Percentiles rank a stretch among this genome's conserved stretches.
phyloP scores from a whole-genome alignment of 1,284 basidiomycete genomes.

The Ceratobasidium sp. region DNA sequence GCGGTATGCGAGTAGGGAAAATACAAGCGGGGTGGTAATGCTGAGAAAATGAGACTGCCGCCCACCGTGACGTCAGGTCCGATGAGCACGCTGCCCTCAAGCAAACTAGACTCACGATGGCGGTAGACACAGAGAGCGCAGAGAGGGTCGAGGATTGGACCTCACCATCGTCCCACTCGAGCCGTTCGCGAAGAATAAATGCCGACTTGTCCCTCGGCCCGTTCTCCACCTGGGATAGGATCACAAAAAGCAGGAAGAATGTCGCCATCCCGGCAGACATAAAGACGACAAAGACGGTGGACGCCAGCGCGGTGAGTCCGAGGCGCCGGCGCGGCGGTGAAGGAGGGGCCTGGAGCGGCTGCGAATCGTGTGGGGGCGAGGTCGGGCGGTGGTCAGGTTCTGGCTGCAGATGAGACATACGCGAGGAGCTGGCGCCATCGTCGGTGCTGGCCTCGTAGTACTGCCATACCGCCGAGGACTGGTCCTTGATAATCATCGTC shows the following conservation, averaged over 20 bases:
- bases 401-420: slow-evolving; percentile 39
- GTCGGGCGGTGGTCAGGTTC: slow-evolving; percentile 34
- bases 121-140: slow-evolving; percentile 32
- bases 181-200: slow-evolving; percentile 30
- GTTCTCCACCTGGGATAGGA: slow-evolving; percentile 19
- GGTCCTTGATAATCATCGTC: slow-evolving; percentile 43
- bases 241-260: slow-evolving; percentile 29
- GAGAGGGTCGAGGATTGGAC: slow-evolving; percentile 25
- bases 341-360: slow-evolving; percentile 15
- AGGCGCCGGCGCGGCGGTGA: slow-evolving; percentile 18
- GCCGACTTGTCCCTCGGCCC: slow-evolving; percentile 17
- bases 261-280: slow-evolving; percentile 39
- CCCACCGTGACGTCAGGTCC: slow-evolving; percentile 30
- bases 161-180: neutral
- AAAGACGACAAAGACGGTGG: slow-evolving; percentile 16
- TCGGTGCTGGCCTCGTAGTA: slow-evolving; percentile 43
- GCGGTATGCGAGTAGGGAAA: slow-evolving; percentile 37
- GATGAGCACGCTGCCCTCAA: neutral
- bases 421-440: slow-evolving; percentile 38
- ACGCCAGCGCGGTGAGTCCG: slow-evolving; percentile 21
- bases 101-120: slow-evolving; percentile 20
- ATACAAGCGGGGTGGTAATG: slow-evolving; percentile 32
- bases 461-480: slow-evolving; percentile 42
- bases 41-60: slow-evolving; percentile 42
- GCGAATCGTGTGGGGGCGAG: slow-evolving; percentile 13